phyloP scores from a whole-genome alignment of 495 filamentous ascomycete genomes.

The Penicillium goetzii region DNA sequence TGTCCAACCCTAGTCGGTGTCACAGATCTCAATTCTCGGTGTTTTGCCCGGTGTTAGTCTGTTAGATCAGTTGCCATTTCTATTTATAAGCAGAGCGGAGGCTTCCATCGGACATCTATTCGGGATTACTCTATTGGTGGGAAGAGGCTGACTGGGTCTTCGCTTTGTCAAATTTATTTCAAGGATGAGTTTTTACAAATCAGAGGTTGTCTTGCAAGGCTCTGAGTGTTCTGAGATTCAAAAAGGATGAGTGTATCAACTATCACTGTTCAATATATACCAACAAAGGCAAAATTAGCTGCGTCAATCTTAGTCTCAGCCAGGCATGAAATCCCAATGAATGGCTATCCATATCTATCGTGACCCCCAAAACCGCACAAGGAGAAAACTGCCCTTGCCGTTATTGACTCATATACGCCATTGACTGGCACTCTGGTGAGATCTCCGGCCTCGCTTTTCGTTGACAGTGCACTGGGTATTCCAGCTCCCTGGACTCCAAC shows the following conservation, averaged over 20 bases:
- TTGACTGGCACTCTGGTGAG: neutral
- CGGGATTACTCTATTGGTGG: neutral
- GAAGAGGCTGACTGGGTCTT: neutral
- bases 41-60: too few relatives aligned
- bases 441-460: neutral
- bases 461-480: neutral
- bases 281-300: too few relatives aligned
- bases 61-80: neutral
- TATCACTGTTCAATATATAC: too few relatives aligned
- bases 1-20: neutral
- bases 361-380: too few relatives aligned
- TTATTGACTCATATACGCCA: too few relatives aligned
- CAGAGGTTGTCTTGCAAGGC: too few relatives aligned
- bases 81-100: constrained; percentile 1
- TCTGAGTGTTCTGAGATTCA: too few relatives aligned
- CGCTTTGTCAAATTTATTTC: neutral
- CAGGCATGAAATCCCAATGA: too few relatives aligned
- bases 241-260: too few relatives aligned
- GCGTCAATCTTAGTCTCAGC: too few relatives aligned
- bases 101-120: neutral
- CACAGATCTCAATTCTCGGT: constrained; percentile 3
- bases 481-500: neutral
- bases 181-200: neutral
- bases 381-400: too few relatives aligned
- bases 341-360: too few relatives aligned